Base-by-base conservation (phyloP, 2,329 filamentous ascomycete species). In the Ophiostoma sp. region DNA sequence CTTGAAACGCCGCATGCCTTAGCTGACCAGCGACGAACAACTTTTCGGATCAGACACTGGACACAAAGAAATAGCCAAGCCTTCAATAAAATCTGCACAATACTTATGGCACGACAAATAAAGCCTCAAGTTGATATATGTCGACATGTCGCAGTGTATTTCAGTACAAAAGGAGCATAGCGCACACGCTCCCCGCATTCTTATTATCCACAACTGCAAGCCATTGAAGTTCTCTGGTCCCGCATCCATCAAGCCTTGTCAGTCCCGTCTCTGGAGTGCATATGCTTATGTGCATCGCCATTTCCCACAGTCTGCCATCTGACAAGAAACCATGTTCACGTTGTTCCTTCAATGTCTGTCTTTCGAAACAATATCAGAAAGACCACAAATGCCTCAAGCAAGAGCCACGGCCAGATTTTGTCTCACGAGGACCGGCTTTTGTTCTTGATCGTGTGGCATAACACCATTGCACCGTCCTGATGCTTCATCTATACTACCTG, bases 271-370 rank as follows among this genome's bases (percentile, higher is more conserved):
- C 42, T 48, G 63, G 42, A 66, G 63, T 66, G 63, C 63, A 48
- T 45, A 31, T 66, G 63, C 63, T 45, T 66, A 48, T 63, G 31
- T 63, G 33, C 59, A 63, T 63, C 59, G 19, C 31, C 31, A 22
- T 39, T n/a, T 11, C 11, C 33, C 36, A 31, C 59, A 63, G 31
- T 9, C 33, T 39, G 31, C 31, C 59, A 39, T 39, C 17, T 39
- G 31, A n/a, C 31, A 39, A 63, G 22, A 33, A 19, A n/a, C 12
- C 17, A 12, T 22, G 31, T 7, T 12, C 31, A n/a, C 11, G 17
- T 12, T 63, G 7, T 12, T 28, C 17, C 7, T 17, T 5, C 31
- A 15, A 22, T 11, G 15, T 36, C 57, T 36, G 28, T n/a, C 17
- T 39, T 63, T 63, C 19, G 33, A n/a, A 63, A 63, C 28, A 15